A percentile compares a stretch with the other conserved stretches of the same genome.
These are phyloP conservation scores for Macrophomina tecta DNA, from an alignment of 2,329 filamentous ascomycete species.

Conservation along the genomic window DNA sequence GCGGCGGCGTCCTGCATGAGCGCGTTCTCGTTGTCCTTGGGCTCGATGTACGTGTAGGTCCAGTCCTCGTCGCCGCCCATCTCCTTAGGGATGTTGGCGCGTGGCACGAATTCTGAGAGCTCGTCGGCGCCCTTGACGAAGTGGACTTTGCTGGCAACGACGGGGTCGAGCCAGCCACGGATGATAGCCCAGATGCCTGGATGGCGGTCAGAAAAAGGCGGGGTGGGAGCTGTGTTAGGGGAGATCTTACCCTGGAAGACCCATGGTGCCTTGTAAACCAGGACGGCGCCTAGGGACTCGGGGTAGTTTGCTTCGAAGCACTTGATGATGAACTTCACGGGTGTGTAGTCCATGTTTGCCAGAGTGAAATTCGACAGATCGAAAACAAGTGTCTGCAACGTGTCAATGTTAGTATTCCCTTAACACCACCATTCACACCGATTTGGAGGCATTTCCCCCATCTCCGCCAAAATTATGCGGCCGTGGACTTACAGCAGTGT, in stretches of 20 bases:
- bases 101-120: constrained; percentile 76
- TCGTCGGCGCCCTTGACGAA: constrained; percentile 86
- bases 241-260: constrained; percentile 78
- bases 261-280: constrained; percentile 97
- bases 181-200: constrained; percentile 95
- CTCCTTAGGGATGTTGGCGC: constrained; percentile 75
- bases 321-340: constrained; percentile 99
- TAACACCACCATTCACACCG: background rate
- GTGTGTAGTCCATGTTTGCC: constrained; percentile 97
- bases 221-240: background rate
- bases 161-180: constrained; percentile 93
- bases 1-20: constrained; percentile 68
- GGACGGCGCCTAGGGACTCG: constrained; percentile 84
- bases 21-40: constrained; percentile 75
- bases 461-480: too few species aligned
- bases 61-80: constrained; percentile 87
- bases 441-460: too few species aligned
- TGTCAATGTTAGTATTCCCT: constrained; percentile 32
- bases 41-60: constrained; percentile 82
- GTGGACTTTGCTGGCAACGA: constrained; percentile 91
- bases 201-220: background rate
- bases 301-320: constrained; percentile 99
- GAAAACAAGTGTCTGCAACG: constrained; percentile 79
- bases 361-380: constrained; percentile 95
- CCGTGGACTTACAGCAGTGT: constrained; percentile 78